Evolutionary conservation across 2,329 filamentous ascomycete genomes (phyloP), one percentile per base, ranked within the genome.

Genomic region (Colletotrichum coccodes): DNA sequence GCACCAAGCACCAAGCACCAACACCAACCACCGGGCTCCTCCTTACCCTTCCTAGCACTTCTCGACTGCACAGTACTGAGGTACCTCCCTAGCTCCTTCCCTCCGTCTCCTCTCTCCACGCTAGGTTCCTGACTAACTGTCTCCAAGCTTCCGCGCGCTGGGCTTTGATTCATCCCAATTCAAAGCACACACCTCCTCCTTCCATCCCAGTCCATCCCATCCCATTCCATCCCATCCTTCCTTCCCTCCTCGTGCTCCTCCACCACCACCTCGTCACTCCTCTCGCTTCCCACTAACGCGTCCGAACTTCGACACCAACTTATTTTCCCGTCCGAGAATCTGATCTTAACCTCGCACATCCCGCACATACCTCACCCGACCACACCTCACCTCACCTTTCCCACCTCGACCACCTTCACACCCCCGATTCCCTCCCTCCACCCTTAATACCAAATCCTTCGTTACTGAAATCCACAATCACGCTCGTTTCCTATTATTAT

Each of bases 71-170:
- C n/a, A n/a, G 30, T 21, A 53, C 50, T 34, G 18, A 34, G 49
- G 49, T 53, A 53, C 50, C 23, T 16, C 54, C 61, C 49, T 65
- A 50, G 61, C 57, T 40, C 32, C 26, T 23, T 54, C 54, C 32
- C 44, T 60, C 62, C 47, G 42, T 23, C 46, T 47, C 44, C 18
- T 49, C 61, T 68, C 42, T 60, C 49, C 61, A 44, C 54, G 61
- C 66, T 69, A 69, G 61, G 66, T 69, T 65, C 66, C 66, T 69
- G 66, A 69, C 66, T 69, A 69, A 65, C 66, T 59, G 21, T 52
- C 54, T 42, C 61, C 47, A 66, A 69, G 66, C 66, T 69, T 56
- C 64, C 54, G 46, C 61, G 53, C 62, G 52, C 44, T 50, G 44
- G 54, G 60, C 54, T 65, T 56, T 60, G 66, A 32, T 49, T 34